Evolutionary conservation across 2,329 filamentous ascomycete species (phyloP).

Genomic region (Arthrobotrys musiformis): DNA sequence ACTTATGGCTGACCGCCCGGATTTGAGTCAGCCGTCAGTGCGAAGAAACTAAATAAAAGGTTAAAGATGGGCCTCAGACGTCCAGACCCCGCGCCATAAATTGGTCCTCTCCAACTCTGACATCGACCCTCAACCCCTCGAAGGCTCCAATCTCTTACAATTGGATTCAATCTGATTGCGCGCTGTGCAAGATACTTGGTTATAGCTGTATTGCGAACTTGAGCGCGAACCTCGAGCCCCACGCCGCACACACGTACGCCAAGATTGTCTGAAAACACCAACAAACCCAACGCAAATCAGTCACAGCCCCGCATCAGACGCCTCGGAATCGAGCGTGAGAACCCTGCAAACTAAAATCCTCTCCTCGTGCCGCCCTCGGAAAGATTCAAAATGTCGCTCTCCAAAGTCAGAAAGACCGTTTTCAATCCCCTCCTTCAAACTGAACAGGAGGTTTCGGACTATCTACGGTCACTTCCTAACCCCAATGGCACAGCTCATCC

Average conservation of each 20-base stretch:
- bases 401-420: constrained; percentile 57
- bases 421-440: constrained; percentile 59
- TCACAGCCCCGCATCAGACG: neutral
- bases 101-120: neutral
- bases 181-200: no score
- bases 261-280: neutral
- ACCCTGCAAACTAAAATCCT: neutral
- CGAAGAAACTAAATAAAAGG: neutral
- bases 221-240: neutral
- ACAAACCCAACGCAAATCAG: constrained; percentile 9
- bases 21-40: constrained; percentile 4
- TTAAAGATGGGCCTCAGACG: no score
- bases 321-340: neutral
- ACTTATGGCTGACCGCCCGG: neutral
- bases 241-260: neutral
- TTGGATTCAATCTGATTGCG: neutral
- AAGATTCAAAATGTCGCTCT: constrained; percentile 32
- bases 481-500: constrained; percentile 58
- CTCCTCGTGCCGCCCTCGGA: neutral
- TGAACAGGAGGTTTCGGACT: constrained; percentile 56
- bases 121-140: no score
- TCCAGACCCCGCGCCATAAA: neutral
- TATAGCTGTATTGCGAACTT: neutral
- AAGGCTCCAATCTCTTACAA: neutral
- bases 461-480: constrained; percentile 54